phyloP scores from a whole-genome alignment of 305 asterid species.

The Fraxinus platypoda region DNA sequence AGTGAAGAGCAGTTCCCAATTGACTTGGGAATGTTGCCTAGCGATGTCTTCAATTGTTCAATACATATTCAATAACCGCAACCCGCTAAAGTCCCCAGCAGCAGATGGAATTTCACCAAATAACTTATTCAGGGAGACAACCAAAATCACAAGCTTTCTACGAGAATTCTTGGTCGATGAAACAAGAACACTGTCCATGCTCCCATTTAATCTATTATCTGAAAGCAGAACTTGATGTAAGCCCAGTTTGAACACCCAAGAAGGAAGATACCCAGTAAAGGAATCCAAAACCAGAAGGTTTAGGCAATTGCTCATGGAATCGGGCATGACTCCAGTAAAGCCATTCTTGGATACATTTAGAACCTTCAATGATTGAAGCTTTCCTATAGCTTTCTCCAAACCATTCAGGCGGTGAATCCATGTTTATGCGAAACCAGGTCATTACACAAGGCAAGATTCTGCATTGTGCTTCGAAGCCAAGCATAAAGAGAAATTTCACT shows the following conservation, averaged over 20 bases:
- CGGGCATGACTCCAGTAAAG: constrained; percentile 39
- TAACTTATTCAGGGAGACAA: constrained; percentile 58
- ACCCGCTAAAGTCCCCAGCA: constrained; percentile 51
- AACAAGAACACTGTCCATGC: constrained; percentile 43
- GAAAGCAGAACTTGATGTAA: neutral
- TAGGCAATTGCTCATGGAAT: constrained; percentile 29
- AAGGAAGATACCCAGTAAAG: constrained; percentile 33
- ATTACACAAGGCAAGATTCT: constrained; percentile 40
- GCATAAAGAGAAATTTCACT: constrained; percentile 39
- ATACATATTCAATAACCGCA: constrained; percentile 54
- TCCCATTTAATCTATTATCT: constrained; percentile 41
- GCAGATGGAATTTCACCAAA: constrained; percentile 55
- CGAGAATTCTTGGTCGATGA: constrained; percentile 48
- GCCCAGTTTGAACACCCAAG: constrained; percentile 19
- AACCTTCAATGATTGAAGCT: constrained; percentile 31
- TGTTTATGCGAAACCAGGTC: constrained; percentile 27
- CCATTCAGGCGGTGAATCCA: constrained; percentile 36
- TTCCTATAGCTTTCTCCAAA: constrained; percentile 39
- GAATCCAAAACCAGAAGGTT: constrained; percentile 39
- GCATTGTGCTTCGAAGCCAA: constrained; percentile 33
- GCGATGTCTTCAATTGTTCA: constrained; percentile 47
- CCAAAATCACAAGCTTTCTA: constrained; percentile 54
- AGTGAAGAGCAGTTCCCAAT: constrained; percentile 58
- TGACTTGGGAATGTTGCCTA: constrained; percentile 60
- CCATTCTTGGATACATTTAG: constrained; percentile 35